Base-by-base conservation (phyloP, 352 stramenopile genomes). In the Phytophthora syringae region DNA sequence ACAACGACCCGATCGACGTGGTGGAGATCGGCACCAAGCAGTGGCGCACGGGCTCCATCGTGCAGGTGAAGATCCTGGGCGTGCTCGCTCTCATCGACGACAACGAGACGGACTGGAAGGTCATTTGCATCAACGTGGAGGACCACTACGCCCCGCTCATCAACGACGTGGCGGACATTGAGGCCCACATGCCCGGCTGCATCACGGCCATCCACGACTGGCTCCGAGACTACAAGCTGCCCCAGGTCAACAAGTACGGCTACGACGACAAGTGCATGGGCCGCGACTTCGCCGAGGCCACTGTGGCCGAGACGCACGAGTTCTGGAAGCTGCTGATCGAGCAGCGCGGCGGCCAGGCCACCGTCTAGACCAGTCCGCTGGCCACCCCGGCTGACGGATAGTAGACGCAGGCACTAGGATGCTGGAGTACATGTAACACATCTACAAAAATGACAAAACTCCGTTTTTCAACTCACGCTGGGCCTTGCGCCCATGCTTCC, bases 221-320 rank as follows among this genome's bases (percentile, higher is more conserved):
- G 97, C 97, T 99, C 76, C 90, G 97, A 67, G 98, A 98, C 93
- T 99, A 99, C 92, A 99, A 99, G 87, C 98, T 98, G 63, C 97
- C 98, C 24, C 97, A 99, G 90, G 83, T 99, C 51, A 99, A 99
- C 89, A 92, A 85, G 56, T 99, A 99, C 83, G 97, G 96, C 72
- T 99, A 99, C 77, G 97, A 99, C 27, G 97, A 98, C 77, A 98
- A 98, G 82, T 98, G 86, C 69, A 95, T 98, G 80, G 80, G 84
- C 67, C 79, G 85, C 50, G 84, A 94, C 67, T 98, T 97, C 68
- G 90, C 94, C 51, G 86, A 95, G 61, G 81, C 79, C 20, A 86
- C 90, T 24, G 86, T 95, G 21, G 86, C 86, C 45, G 86, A 95
- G 71, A 95, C 86, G 34, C 86, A 95, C 82, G 86, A 95, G 79